These are phyloP conservation scores for Colletotrichum magnum DNA, from an alignment of 2,329 filamentous ascomycete genomes.

Conservation along the genomic window DNA sequence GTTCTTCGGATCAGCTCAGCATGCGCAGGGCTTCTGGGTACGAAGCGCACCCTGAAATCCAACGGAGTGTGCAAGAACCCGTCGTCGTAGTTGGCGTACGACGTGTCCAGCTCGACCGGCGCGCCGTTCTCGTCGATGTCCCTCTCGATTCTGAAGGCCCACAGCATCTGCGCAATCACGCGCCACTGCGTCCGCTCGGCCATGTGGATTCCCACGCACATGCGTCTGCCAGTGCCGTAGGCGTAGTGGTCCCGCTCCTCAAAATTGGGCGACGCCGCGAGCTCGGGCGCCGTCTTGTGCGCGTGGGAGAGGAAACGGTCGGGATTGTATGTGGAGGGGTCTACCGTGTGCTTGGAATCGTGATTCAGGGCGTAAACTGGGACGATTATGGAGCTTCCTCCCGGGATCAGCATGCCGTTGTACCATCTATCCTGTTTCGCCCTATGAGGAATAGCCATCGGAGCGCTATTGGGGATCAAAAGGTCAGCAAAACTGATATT, in stretches of 20 bases:
- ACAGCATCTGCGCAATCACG: slow-evolving; percentile 57
- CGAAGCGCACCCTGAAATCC: slow-evolving; percentile 22
- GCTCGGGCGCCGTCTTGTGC: slow-evolving; percentile 45
- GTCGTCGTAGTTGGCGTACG: slow-evolving; percentile 3
- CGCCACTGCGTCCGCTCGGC: slow-evolving; percentile 62
- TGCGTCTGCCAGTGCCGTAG: slow-evolving; percentile 62
- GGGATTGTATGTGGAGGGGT: slow-evolving; percentile 50
- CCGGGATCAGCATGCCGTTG: slow-evolving; percentile 57
- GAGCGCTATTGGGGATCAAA: neutral
- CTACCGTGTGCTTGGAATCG: slow-evolving; percentile 42
- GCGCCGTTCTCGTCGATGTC: neutral
- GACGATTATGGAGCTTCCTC: slow-evolving; percentile 53
- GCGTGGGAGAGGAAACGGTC: slow-evolving; percentile 46
- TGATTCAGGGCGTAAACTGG: slow-evolving; percentile 54
- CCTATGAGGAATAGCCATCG: slow-evolving; percentile 6
- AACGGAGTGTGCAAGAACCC: slow-evolving; percentile 5
- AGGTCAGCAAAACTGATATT: neutral
- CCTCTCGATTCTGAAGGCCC: slow-evolving; percentile 56
- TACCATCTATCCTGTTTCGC: slow-evolving; percentile 53
- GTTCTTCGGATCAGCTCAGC: neutral
- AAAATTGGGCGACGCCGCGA: slow-evolving; percentile 44
- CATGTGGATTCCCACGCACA: slow-evolving; percentile 65
- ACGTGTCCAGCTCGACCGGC: neutral
- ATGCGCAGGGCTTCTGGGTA: slow-evolving; percentile 23
- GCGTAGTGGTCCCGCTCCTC: slow-evolving; percentile 58